Evolutionary conservation across 208 protist genomes (phyloP), one percentile per base, ranked within the genome.

Genomic region (Wallacemonas rigidus): DNA sequence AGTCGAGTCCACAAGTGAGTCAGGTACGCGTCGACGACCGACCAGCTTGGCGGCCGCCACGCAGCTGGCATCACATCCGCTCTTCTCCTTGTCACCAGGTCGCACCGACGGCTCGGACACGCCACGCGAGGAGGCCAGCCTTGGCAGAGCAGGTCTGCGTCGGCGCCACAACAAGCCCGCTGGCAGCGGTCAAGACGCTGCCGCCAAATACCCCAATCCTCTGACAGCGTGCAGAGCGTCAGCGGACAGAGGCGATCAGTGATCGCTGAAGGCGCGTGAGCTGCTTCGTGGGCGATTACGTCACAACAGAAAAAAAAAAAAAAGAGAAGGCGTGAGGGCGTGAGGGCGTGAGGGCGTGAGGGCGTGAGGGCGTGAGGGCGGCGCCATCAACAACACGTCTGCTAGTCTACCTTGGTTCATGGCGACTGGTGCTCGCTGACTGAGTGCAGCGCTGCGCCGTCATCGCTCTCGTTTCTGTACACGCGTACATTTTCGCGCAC

Each of bases 261-360:
- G 26, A 26, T 26, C 26, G 26, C 26, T 26, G 26, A 26, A 26
- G 26, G 26, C 26, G 26, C 26, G 26, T 26, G 26, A 26, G 26
- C 26, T 26, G 26, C 0, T 26, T 26, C 0, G 26, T 26, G 26
- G 26, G 26, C 26, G 26, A 26, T 26, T 0, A 26, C 26, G 26
- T 41, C 58, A 48, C 58, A 47, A 6, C 14, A 44, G 41, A 5
- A 64, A 36, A 64, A 64, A 36, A 64, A 64, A 36, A 64, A 62
- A 62, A 1, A 12, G 56, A 26, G 17, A 40, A 62, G 12, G 12
- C 0, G 26, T 26, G 26, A 26, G 26, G 26, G 26, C 26, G 26
- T 26, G 26, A 26, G 26, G 26, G 26, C 26, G 26, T n/a, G n/a
- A n/a, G n/a, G n/a, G n/a, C n/a, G n/a, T n/a, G n/a, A n/a, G n/a